Conservation (phyloP, 1,284 basidiomycete genomes). For the Phlebopus sp. region DNA sequence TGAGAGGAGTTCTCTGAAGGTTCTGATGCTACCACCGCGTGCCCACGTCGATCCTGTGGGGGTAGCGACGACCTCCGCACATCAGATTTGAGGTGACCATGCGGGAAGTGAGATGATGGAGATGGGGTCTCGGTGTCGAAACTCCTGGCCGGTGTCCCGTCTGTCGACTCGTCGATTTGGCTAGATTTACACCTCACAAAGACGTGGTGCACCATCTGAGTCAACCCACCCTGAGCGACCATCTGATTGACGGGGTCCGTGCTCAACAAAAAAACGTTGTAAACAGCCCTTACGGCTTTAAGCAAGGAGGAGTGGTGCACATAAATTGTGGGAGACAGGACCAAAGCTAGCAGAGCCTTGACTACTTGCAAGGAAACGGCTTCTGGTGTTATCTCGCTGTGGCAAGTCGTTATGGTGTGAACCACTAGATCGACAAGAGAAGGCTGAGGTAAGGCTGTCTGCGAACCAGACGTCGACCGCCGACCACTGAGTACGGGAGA, state of each 20-base stretch:
- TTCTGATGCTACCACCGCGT: constrained; percentile 3
- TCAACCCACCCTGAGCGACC: constrained; percentile 93
- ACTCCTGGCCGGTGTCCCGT: constrained; percentile 17
- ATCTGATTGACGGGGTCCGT: constrained; percentile 90
- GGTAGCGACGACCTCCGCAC: constrained; percentile 10
- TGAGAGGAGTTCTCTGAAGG: not conserved
- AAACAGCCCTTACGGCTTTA: constrained; percentile 93
- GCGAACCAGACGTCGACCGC: constrained; percentile 46
- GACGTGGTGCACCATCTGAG: constrained; percentile 96
- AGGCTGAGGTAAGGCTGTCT: constrained; percentile 52
- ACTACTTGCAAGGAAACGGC: constrained; percentile 93
- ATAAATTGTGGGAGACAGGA: constrained; percentile 81
- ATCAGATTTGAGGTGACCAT: constrained; percentile 8
- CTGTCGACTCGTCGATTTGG: constrained; percentile 31
- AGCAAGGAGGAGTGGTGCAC: constrained; percentile 93
- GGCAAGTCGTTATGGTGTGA: constrained; percentile 91
- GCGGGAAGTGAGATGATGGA: constrained; percentile 10
- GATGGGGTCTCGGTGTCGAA: constrained; percentile 23
- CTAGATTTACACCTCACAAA: constrained; percentile 71
- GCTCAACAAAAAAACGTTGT: constrained; percentile 93
- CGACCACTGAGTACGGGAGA: constrained; percentile 57
- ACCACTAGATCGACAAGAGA: constrained; percentile 89
- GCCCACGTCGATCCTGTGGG: constrained; percentile 1
- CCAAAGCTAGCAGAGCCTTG: constrained; percentile 86
- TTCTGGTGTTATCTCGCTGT: constrained; percentile 83